Conservation (phyloP, 2,329 filamentous ascomycete species). For the Colletotrichum theobromicola region DNA sequence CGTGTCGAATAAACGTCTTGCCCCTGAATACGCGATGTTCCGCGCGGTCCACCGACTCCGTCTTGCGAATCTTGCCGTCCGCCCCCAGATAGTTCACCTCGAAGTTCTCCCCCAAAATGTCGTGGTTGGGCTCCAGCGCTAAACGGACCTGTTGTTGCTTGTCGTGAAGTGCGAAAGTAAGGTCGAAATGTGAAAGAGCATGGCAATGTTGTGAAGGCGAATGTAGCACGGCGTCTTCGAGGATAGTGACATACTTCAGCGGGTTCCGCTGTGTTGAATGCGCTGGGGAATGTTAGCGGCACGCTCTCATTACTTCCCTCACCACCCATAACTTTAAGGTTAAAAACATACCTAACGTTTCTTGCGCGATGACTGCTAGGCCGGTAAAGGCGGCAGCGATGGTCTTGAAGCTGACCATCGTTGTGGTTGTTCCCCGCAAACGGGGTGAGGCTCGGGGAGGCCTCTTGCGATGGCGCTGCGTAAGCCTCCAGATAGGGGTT, state of each 20-base stretch:
- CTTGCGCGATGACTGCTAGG: constrained; percentile 33
- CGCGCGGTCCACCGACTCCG: constrained; percentile 74
- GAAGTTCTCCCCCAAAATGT: constrained; percentile 81
- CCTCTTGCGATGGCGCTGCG: not conserved
- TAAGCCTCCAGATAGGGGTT: constrained; percentile 4
- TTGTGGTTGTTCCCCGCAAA: constrained; percentile 21
- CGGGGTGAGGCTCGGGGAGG: constrained; percentile 18
- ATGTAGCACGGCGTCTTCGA: constrained; percentile 79
- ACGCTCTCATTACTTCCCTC: not conserved
- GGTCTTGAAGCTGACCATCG: constrained; percentile 38
- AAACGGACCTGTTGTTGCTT: constrained; percentile 76
- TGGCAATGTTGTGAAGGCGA: constrained; percentile 81
- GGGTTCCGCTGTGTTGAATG: constrained; percentile 79
- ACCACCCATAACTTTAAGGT: not conserved
- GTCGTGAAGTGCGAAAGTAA: constrained; percentile 78
- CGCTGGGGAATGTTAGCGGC: constrained; percentile 43
- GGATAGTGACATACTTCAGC: constrained; percentile 72
- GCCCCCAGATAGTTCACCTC: constrained; percentile 73
- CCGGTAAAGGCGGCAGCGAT: constrained; percentile 35
- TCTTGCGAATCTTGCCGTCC: constrained; percentile 70
- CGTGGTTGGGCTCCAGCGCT: constrained; percentile 86
- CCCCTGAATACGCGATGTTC: constrained; percentile 88
- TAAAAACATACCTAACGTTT: constrained; percentile 33
- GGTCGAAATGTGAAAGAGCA: constrained; percentile 81
- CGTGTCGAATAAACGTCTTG: constrained; percentile 70